Conservation (phyloP, 2,329 filamentous ascomycete genomes). For the Arthroderma sp. region DNA sequence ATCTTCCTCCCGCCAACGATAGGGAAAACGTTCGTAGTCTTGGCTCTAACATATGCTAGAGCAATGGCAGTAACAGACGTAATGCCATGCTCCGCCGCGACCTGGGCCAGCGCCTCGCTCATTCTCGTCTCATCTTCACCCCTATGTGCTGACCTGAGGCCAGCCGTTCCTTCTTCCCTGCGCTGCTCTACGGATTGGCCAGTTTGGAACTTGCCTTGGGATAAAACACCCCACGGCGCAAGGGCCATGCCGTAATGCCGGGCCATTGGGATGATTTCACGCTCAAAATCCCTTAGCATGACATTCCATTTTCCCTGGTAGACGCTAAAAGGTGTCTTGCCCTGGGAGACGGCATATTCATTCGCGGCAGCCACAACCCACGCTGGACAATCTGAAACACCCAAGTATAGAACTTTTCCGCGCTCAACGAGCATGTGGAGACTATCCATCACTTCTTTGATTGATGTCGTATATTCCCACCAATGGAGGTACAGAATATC, state of each 20-base stretch:
- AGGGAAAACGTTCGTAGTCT: constrained; percentile 59
- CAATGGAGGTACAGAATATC: constrained; percentile 45
- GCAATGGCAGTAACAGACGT: constrained; percentile 49
- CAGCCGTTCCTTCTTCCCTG: constrained; percentile 28
- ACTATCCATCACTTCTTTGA: constrained; percentile 26
- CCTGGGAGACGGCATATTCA: constrained; percentile 13
- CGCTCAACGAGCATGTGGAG: constrained; percentile 13
- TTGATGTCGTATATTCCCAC: constrained; percentile 34
- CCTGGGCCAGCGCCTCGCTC: constrained; percentile 45
- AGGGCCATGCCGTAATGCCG: constrained; percentile 34
- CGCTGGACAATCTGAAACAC: constrained; percentile 16
- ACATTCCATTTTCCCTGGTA: constrained; percentile 27
- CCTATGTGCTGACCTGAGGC: constrained; percentile 19
- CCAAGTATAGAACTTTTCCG: constrained; percentile 17
- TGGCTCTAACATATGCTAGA: constrained; percentile 60
- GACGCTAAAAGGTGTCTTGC: constrained; percentile 14
- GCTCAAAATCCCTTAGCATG: constrained; percentile 27
- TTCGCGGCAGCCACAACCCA: constrained; percentile 16
- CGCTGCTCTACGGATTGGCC: constrained; percentile 36
- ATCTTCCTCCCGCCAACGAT: constrained; percentile 58
- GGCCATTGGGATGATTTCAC: constrained; percentile 31
- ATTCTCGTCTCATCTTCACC: constrained; percentile 40
- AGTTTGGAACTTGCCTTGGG: constrained; percentile 39
- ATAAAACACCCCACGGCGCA: constrained; percentile 48
- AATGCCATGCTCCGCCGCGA: constrained; percentile 44